Base-by-base conservation (phyloP, 306 rosid species). In the Cicer chorassanicum region DNA sequence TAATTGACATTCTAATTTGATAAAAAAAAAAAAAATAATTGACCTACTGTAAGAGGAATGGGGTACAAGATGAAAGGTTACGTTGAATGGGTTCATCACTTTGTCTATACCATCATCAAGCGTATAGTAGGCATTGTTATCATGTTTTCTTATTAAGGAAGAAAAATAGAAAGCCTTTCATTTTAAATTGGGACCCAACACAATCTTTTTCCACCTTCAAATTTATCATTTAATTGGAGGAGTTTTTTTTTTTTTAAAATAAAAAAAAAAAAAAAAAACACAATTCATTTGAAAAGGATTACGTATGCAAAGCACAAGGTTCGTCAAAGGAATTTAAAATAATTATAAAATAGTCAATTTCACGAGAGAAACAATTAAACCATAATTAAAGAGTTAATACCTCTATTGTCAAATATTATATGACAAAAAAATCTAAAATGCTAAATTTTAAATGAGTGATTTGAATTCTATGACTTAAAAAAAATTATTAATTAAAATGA, bases 101-200 rank as follows among this genome's bases (percentile, higher is more conserved):
- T 29, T 69, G 24, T 66, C 56, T 16, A 6, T 60, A 34, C 49
- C 54, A 68, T 68, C 54, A 61, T 63, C 29, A 63, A 16, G 38
- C 49, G 4, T 42, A 7, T 42, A 7, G 2, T 18, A 14, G 16
- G 14, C 14, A 10, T 59, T 49, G 76, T 46, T 53, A 74, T 69
- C 55, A 55, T 64, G 14, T 11, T 74, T 63, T 69, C 78, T 45
- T 70, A 56, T 78, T 15, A 36, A 6, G 40, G 67, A 69, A 54
- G 70, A 48, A 54, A 63, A 49, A 70, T 53, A 13, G 16, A 66
- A 70, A 18, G 53, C 5, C 41, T 72, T 55, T 48, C 8, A 13
- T 16, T 53, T 72, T 18, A 6, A 64, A 15, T 12, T 51, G 14
- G 14, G 57, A 53, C 34, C 21, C 71, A 39, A 6, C 4, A 8